Evolutionary conservation across 495 filamentous ascomycete genomes (phyloP), one percentile per base, ranked within the genome.

Genomic region (Parathielavia hyrcaniae): DNA sequence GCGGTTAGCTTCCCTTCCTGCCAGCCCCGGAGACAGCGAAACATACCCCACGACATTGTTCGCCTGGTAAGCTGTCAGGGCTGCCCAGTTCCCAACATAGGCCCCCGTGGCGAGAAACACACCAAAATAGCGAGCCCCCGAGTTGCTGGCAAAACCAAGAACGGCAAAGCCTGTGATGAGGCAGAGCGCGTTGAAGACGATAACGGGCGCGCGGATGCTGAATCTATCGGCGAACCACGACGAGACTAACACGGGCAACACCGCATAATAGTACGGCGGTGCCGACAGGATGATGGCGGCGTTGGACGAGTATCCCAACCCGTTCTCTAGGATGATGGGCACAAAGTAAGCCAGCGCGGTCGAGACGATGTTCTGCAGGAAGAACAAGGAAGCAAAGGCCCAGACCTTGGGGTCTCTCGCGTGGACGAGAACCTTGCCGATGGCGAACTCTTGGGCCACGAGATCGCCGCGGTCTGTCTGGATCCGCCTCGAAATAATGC

Each of bases 71-170:
- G 86, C 82, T 61, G 82, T 88, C 53, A 91, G 70, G 3, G 86
- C 88, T 0, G 87, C 86, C 87, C 88, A 91, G 59, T 91, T 91
- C 4, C 80, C 83, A 5, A 91, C 79, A 61, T 90, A 91, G 0
- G 87, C 86, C 0, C 88, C 88, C 0, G 87, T 90, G 0, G 87
- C 84, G 2, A 91, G 78, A 66, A 83, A 90, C 0, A 84, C 85
- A 3, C 87, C 88, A 20, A 89, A 73, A 62, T 90, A 91, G 20
- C 87, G 80, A 12, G 86, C 85, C 0, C 84, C 75, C 34, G 86
- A 82, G 59, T 89, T 83, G 5, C 73, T 70, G 1, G 83, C 77
- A 61, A 90, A 87, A 0, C 87, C 88, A 32, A 91, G 78, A 78
- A 90, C 84, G 58, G 82, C 76, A 67, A 90, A 89, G 5, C 86